phyloP scores from a whole-genome alignment of 495 filamentous ascomycete genomes.

The Aspergillus ellipticus region DNA sequence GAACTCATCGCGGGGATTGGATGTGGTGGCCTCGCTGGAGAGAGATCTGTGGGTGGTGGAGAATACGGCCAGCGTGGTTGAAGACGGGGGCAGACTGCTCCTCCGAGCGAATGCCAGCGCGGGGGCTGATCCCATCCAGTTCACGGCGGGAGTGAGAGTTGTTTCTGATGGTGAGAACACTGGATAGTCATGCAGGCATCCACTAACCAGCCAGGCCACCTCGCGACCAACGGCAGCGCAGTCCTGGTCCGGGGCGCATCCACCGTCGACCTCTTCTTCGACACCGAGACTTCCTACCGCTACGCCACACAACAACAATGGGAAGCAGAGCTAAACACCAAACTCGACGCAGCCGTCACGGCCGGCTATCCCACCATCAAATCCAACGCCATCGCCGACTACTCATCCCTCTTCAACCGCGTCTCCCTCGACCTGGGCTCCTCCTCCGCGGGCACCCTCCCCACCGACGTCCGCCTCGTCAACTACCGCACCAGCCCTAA shows the following conservation, averaged over 20 bases:
- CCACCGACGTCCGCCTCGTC: conserved; percentile 17
- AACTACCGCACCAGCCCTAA: conserved; percentile 11
- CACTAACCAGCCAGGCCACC: neutral
- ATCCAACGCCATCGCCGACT: neutral
- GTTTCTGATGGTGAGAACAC: neutral
- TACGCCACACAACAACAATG: conserved; percentile 5
- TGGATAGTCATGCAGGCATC: too few species aligned
- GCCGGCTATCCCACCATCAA: neutral
- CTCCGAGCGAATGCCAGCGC: conserved; percentile 6
- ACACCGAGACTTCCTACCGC: conserved; percentile 14
- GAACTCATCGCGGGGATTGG: conserved; percentile 9
- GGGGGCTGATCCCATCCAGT: conserved; percentile 4
- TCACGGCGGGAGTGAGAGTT: neutral
- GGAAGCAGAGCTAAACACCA: neutral
- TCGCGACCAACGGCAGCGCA: neutral
- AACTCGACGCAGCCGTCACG: neutral
- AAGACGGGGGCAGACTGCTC: neutral
- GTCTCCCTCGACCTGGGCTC: conserved; percentile 7
- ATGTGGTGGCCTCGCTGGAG: conserved; percentile 4
- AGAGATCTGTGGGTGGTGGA: conserved; percentile 1
- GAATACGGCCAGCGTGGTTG: neutral
- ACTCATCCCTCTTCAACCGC: neutral
- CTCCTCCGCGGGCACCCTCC: conserved; percentile 8
- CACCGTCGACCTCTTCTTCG: conserved; percentile 15
- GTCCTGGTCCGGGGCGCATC: neutral